Evolutionary conservation across 306 rosid species (phyloP), one percentile per base, ranked within the genome.

Genomic region (Glycine latifolia): DNA sequence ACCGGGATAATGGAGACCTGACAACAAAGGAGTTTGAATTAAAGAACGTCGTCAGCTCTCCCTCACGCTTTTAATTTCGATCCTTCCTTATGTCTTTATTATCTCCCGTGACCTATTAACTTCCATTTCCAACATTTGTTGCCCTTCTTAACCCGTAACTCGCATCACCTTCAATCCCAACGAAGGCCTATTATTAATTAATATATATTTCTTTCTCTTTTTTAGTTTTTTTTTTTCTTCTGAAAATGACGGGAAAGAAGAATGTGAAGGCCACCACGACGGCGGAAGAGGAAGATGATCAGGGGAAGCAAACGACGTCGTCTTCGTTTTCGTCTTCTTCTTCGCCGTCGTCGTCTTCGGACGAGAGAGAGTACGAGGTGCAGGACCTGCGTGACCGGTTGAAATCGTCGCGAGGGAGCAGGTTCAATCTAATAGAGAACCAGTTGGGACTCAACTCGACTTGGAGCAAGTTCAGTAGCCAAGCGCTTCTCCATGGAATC

Each of bases 391-490:
- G 84, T 6, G 98, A 95, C 0, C 73, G 92, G 74, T 59, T 93
- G 47, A 87, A 80, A 35, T 90, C 99, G 67, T 91, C 99, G 16
- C 39, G 89, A 10, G 97, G 92, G 20, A 95, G 99, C 86, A 83
- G 89, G 13, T 88, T 95, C 75, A 31, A 91, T 72, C 82, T 95
- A 55, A 84, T 95, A 44, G 72, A 67, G 80, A 86, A 63, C 26
- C 90, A 93, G 86, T 88, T 95, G 2, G 86, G 89, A 15, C 77
- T 26, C 15, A 80, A 61, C 13, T 10, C 75, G 2, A 62, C 55
- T 17, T 75, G 79, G 59, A 76, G 85, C 41, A 87, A 76, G 83
- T 85, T 93, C 83, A 91, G 97, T 79, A 81, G 90, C 7, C 83
- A 79, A 20, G 81, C 73, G 3, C 73, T 92, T 50, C 47, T 95